These are phyloP conservation scores for Pseudophaeomoniella oleicola DNA, from an alignment of 2,329 filamentous ascomycete genomes.

Conservation along the genomic window DNA sequence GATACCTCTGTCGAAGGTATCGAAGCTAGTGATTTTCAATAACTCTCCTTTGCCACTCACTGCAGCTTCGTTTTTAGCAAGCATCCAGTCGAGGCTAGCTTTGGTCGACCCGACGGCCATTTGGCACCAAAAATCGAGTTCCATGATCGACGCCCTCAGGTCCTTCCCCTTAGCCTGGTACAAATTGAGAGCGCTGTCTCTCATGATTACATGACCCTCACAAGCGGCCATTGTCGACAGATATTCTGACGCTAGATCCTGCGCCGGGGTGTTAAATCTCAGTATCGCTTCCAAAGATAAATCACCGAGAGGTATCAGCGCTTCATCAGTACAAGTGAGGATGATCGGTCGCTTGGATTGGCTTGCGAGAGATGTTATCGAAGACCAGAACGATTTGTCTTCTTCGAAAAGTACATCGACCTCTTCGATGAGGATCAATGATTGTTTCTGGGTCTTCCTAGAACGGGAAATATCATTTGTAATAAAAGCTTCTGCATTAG, in stretches of 20 bases:
- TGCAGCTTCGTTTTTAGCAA: conserved; percentile 60
- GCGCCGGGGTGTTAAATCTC: conserved; percentile 53
- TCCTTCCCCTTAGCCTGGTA: conserved; percentile 58
- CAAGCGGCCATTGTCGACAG: conserved; percentile 69
- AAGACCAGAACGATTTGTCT: conserved; percentile 88
- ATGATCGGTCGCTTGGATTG: conserved; percentile 86
- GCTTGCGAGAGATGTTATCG: conserved; percentile 59
- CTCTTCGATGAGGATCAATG: conserved; percentile 84
- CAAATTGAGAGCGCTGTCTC: conserved; percentile 52
- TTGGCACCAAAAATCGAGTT: conserved; percentile 94
- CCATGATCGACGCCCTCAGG: conserved; percentile 64
- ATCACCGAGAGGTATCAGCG: conserved; percentile 57
- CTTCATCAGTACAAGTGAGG: conserved; percentile 89
- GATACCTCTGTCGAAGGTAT: conserved; percentile 66
- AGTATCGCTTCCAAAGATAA: conserved; percentile 78
- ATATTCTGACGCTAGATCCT: conserved; percentile 60
- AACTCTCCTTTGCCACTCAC: conserved; percentile 55
- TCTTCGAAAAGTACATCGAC: conserved; percentile 89
- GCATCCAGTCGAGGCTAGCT: conserved; percentile 81
- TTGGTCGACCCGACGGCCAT: conserved; percentile 83
- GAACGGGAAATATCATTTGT: no score
- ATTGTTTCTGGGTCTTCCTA: conserved; percentile 63
- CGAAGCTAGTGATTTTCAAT: conserved; percentile 66
- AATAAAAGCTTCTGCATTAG: conserved; percentile 17
- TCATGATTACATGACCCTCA: conserved; percentile 68